A percentile compares a stretch with the other conserved stretches of the same genome.
These are phyloP conservation scores for Casuarina cunninghamiana DNA, from an alignment of 306 rosid species.

Conservation along the genomic window DNA sequence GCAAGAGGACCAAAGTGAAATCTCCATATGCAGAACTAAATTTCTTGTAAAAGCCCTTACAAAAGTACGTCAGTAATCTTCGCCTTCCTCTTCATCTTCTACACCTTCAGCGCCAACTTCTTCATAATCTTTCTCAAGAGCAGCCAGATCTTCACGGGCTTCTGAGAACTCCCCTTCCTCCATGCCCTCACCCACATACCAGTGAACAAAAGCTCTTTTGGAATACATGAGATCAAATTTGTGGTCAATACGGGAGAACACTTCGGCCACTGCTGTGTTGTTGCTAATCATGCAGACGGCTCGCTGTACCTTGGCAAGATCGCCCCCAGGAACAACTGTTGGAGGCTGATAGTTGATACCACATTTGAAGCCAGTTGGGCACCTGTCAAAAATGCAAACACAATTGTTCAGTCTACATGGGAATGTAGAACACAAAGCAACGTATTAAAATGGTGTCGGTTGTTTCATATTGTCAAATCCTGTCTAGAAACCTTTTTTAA, in stretches of 20 bases:
- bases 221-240: slow-evolving; percentile 98
- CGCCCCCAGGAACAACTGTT: slow-evolving; percentile 91
- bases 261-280: slow-evolving; percentile 99
- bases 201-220: slow-evolving; percentile 98
- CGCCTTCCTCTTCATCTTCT: slow-evolving; percentile 82
- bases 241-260: slow-evolving; percentile 96
- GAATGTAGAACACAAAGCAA: neutral
- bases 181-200: slow-evolving; percentile 99
- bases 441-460: no score
- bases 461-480: no score
- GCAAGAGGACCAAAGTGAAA: slow-evolving; percentile 38
- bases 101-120: slow-evolving; percentile 97
- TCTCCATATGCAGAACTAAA: slow-evolving; percentile 31
- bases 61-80: slow-evolving; percentile 53
- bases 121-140: slow-evolving; percentile 99
- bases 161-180: slow-evolving; percentile 99
- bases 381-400: slow-evolving; percentile 50
- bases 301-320: slow-evolving; percentile 94
- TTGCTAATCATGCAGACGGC: slow-evolving; percentile 99
- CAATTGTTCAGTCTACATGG: neutral
- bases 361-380: slow-evolving; percentile 98
- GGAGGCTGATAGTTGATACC: slow-evolving; percentile 99
- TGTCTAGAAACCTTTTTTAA: no score
- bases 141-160: slow-evolving; percentile 99
- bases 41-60: slow-evolving; percentile 25